Evolutionary conservation across 2,329 filamentous ascomycete species (phyloP).

Genomic region (Botrytis byssoidea): DNA sequence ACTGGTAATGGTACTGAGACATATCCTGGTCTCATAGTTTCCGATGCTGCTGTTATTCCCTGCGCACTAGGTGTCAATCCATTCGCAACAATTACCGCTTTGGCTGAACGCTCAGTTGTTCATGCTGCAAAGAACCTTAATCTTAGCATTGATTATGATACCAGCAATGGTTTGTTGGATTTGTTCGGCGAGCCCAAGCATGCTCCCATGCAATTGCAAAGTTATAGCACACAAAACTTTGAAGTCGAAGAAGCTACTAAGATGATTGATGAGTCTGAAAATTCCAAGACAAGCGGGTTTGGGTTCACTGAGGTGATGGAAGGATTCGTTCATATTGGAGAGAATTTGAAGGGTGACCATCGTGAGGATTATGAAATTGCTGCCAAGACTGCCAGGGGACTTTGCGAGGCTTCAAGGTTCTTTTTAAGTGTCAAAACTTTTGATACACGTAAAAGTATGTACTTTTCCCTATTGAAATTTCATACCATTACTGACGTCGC

Average conservation of each 20-base stretch:
- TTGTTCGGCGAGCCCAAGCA: conserved; percentile 52
- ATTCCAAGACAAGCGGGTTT: conserved; percentile 47
- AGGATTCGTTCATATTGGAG: conserved; percentile 54
- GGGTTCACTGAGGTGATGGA: conserved; percentile 65
- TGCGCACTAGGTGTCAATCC: conserved; percentile 64
- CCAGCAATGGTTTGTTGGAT: conserved; percentile 51
- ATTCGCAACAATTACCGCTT: conserved; percentile 66
- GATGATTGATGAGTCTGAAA: conserved; percentile 38
- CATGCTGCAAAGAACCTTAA: conserved; percentile 45
- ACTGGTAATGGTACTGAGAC: conserved; percentile 50
- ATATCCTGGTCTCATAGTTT: conserved; percentile 58
- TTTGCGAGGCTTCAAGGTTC: conserved; percentile 56
- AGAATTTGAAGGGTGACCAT: conserved; percentile 45
- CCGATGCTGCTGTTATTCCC: conserved; percentile 61
- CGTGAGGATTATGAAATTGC: conserved; percentile 54
- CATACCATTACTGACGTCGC: not conserved
- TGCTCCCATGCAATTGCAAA: conserved; percentile 19
- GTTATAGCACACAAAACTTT: conserved; percentile 26
- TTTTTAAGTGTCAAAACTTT: conserved; percentile 58
- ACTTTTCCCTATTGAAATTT: fast-evolving
- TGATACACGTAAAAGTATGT: conserved; percentile 47
- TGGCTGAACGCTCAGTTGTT: conserved; percentile 63
- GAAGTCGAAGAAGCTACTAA: conserved; percentile 45
- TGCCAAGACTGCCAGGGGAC: conserved; percentile 51
- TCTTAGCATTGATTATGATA: conserved; percentile 46